Evolutionary conservation across 805 yeast species (phyloP), one percentile per base, ranked within the genome.

Genomic region (Isabelozyma gotoi): DNA sequence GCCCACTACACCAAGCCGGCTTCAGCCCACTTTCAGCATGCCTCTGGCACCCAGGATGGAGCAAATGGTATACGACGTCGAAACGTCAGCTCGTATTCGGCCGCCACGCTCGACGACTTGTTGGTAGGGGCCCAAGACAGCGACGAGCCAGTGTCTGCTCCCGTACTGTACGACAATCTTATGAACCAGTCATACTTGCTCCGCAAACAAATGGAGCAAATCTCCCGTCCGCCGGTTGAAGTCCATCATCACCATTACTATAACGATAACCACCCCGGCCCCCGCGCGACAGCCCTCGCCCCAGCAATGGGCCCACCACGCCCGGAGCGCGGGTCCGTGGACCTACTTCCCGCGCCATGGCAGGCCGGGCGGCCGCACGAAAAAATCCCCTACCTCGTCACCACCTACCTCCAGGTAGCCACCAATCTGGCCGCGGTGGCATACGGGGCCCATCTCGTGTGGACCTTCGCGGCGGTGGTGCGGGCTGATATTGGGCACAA

Each of bases 361-460:
- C n/a, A n/a, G n/a, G n/a, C n/a, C n/a, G n/a, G n/a, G n/a, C 55
- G 65, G 10, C 86, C 88, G 3, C 68, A 65, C 15, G 80, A 77
- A 21, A 74, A 73, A 45, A 61, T 71, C 0, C 80, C 85, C 5
- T 85, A 85, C 53, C 56, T 80, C 20, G 55, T 83, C 7, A 73
- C 84, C 7, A 79, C 90, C 11, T 82, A 84, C 51, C 57, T 84
- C 27, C 91, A 85, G 59, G 51, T 83, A 7, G 38, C 71, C 2
- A 55, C 80, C 46, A 85, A 85, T 53, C 57, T 73, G 2, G 43
- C 71, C 2, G 77, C 82, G 0, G 65, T 77, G 1, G 46, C 68
- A 7, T 75, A 76, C 37, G 73, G 73, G 0, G 52, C 75, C 5
- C 72, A 76, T 33, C 51, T 82, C 21, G 54, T 75, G 2, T 68